Base-by-base conservation (phyloP, 1,284 basidiomycete species). In the Pterula multifida region DNA sequence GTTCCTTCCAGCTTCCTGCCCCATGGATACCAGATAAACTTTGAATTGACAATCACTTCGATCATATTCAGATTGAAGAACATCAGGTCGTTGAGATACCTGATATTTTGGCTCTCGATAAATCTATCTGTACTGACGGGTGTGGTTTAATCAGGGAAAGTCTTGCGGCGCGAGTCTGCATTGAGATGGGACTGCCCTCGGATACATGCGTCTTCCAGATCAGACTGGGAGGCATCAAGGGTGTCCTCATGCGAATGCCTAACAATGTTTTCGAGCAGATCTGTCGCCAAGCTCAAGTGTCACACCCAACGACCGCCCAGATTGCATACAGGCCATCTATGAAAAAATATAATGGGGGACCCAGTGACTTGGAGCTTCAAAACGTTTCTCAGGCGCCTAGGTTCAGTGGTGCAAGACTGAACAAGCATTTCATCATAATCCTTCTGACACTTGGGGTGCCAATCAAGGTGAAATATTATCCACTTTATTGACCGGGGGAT, bases 151-250 rank as follows among this genome's bases (percentile, higher is more conserved):
- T 63, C 26, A 54, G 55, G 11, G 55, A 57, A 25, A 56, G 57
- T 1, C 55, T 51, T 25, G 57, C 61, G 3, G 48, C 35, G 19
- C 52, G 54, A 32, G 42, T 61, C 1, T 45, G 55, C 9, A 39
- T 17, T 1, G 23, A 22, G 3, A 55, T 58, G 1, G 39, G 47
- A 0, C 2, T 61, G 39, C 53, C 54, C 1, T 19, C 45, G 3
- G 54, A 56, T 28, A 60, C 58, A 3, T 39, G 55, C 12, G 55
- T 49, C 12, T 61, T 57, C 46, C 61, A 63, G 47, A 56, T 60
- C 4, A 55, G 61, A 2, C 52, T 55, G 15, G 60, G 57, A 2
- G 61, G 61, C 1, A 55, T 58, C 49, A 63, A 63, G 47, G 61
- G 61, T 1, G 53, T 60, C 4, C 50, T 61, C 9, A 57, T 56